A percentile compares a stretch with the other conserved stretches of the same genome.
These are phyloP conservation scores for Aspergillus haitiensis DNA, from an alignment of 495 filamentous ascomycete genomes.

Conservation along the genomic window DNA sequence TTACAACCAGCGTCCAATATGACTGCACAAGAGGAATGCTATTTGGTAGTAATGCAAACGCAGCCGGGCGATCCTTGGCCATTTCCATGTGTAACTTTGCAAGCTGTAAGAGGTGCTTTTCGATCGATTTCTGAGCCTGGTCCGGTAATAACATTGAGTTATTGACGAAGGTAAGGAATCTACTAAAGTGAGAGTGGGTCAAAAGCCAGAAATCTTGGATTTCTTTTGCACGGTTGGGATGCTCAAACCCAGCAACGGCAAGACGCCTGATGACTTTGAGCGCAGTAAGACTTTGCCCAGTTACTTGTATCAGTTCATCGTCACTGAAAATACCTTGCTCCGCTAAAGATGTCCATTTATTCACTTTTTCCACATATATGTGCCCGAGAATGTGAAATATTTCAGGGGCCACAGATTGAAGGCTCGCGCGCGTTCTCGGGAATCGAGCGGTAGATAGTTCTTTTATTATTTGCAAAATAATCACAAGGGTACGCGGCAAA, in stretches of 20 bases:
- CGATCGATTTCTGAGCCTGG: conserved; percentile 54
- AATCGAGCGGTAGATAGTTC: conserved; percentile 81
- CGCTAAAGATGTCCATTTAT: conserved; percentile 67
- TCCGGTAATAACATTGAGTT: conserved; percentile 29
- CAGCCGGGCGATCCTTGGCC: conserved; percentile 68
- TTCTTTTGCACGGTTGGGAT: conserved; percentile 72
- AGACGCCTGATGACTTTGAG: conserved; percentile 81
- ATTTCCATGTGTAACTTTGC: conserved; percentile 90
- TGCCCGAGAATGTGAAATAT: conserved; percentile 72
- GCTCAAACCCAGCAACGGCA: conserved; percentile 76
- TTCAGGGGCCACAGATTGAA: conserved; percentile 76
- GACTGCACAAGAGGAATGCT: conserved; percentile 70
- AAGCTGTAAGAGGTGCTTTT: conserved; percentile 84
- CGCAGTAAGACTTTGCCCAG: conserved; percentile 73
- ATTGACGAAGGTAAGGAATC: conserved; percentile 55
- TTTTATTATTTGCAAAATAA: conserved; percentile 83
- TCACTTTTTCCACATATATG: conserved; percentile 73
- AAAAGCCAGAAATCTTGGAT: conserved; percentile 76
- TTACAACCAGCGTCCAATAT: conserved; percentile 79
- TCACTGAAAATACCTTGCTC: conserved; percentile 56
- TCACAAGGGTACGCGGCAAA: conserved; percentile 70
- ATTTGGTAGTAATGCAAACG: conserved; percentile 77
- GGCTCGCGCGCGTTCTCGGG: conserved; percentile 62
- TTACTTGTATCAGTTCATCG: conserved; percentile 55
- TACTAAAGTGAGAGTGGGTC: conserved; percentile 67